Evolutionary conservation across 164 flowering plant species (phyloP), one percentile per base, ranked within the genome.

Genomic region (Umbilicus rupestris): DNA sequence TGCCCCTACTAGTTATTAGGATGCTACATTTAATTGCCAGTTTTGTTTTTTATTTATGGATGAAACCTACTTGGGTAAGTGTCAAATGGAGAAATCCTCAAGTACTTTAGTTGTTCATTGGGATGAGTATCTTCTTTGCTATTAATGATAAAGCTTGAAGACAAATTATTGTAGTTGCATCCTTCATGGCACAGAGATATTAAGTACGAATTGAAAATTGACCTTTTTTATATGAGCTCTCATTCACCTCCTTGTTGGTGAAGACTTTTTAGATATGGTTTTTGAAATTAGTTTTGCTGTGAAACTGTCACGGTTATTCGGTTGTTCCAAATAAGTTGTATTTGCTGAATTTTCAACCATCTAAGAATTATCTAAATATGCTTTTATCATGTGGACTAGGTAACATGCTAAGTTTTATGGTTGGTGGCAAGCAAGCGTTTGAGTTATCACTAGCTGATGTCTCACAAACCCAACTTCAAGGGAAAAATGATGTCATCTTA

Each of bases 401-500:
- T 35, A 92, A 88, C 70, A 82, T 83, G 86, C 81, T 95, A 60
- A 75, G 87, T 10, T 95, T 90, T 76, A 31, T 81, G 76, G 92
- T 85, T 64, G 95, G 85, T 64, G 71, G 82, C 29, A 95, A 88
- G 83, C 98, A 90, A 79, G 94, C 95, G 60, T 95, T 95, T 85
- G 99, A 95, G 81, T 80, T 88, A 39, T 90, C 99, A 62, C 77
- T 95, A 66, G 96, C 98, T 47, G 99, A 95, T 79, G 99, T 95
- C 10, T 72, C 94, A 16, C 97, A 92, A 49, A 85, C 98, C 66
- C 96, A 90, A 68, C 80, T 92, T 73, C 99, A 95, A 78, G 97
- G 96, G 41, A 92, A 92, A 76, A 92, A 87, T 81, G 99, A 95
- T 70, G 97, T 95, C 52, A 73, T 80, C 50, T 75, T 95, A 79